phyloP scores from a whole-genome alignment of 2,329 filamentous ascomycete genomes.

The Pestalotiopsis sp. region DNA sequence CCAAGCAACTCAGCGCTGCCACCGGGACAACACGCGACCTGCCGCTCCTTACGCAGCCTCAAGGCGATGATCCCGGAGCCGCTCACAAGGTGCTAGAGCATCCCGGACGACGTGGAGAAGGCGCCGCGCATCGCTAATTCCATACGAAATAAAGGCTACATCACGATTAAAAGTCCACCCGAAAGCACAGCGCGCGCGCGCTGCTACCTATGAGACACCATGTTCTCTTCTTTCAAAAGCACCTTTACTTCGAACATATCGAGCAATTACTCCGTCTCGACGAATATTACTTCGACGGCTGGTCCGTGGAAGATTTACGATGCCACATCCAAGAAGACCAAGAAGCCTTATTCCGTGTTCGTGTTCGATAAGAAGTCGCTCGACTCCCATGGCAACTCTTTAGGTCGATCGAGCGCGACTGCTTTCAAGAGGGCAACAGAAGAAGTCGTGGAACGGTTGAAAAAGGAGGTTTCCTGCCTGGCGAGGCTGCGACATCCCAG shows the following conservation, averaged over 20 bases:
- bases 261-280: constrained; percentile 84
- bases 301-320: constrained; percentile 98
- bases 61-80: neutral
- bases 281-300: constrained; percentile 74
- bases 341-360: constrained; percentile 87
- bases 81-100: neutral
- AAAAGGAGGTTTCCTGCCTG: constrained; percentile 87
- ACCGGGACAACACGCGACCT: neutral
- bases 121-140: constrained; percentile 3
- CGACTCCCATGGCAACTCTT: constrained; percentile 66
- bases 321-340: constrained; percentile 93
- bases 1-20: neutral
- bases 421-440: constrained; percentile 81
- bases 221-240: constrained; percentile 95
- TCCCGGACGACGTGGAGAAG: constrained; percentile 6
- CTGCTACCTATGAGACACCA: constrained; percentile 45
- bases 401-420: constrained; percentile 65
- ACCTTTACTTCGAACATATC: constrained; percentile 89
- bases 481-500: constrained; percentile 89
- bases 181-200: neutral
- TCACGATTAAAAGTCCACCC: neutral
- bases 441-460: constrained; percentile 87
- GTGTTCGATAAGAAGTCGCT: constrained; percentile 90
- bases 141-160: constrained; percentile 28
- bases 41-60: neutral